Base-by-base conservation (phyloP, 257 asterid species). In the Craterostigma plantagineum region DNA sequence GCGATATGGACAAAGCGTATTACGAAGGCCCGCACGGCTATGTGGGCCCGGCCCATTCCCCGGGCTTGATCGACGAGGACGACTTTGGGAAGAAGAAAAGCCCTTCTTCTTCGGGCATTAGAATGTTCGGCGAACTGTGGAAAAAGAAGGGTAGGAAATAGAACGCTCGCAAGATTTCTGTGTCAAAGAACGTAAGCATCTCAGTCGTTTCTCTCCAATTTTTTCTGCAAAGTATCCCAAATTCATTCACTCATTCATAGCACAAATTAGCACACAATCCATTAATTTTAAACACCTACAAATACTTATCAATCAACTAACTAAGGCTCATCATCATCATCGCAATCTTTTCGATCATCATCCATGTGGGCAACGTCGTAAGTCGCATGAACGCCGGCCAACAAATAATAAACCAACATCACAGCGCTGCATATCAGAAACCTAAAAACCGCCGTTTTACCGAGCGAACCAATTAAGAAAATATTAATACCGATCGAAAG, bases 121-220 rank as follows among this genome's bases (percentile, higher is more conserved):
- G 47, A 60, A 79, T 65, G 87, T 72, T 90, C 61, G 98, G 92
- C 43, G 95, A 87, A 41, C 62, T 87, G 51, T 90, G 93, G 95
- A 90, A 62, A 57, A 90, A 65, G 91, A 90, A 69, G 65, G 79
- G 86, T n/a, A 74, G 75, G 48, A 87, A 79, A 44, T 73, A 23
- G 30, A 23, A 23, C 30, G 30, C 6, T 23, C 6, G 30, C 30
- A 2, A 23, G 2, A 23, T 23, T 23, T 23, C 6, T 23, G 2
- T 6, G 30, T 23, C 4, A 23, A 2, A 23, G 30, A 6, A 23
- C 2, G 2, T 2, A 2, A 23, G 6, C 2, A 23, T 23, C 30
- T 6, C 30, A 6, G 4, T 23, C 30, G 30, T 23, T 23, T 23
- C 30, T 23, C n/a, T 23, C 30, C 4, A 23, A 2, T n/a, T n/a